phyloP scores from a whole-genome alignment of 2,329 filamentous ascomycete species.

The Curvularia sp. region DNA sequence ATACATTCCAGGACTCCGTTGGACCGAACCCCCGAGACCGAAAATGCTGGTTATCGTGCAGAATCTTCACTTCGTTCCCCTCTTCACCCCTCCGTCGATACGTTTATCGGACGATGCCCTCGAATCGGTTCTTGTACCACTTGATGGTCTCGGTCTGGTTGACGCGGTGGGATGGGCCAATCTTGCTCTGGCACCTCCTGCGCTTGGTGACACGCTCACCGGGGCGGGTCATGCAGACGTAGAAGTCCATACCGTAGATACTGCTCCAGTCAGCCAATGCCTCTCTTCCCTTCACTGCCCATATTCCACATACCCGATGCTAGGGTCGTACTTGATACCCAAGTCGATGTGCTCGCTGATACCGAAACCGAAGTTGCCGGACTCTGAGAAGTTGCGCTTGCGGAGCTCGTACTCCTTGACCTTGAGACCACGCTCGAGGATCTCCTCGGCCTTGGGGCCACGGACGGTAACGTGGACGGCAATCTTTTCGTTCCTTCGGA shows the following conservation, averaged over 20 bases:
- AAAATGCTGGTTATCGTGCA: constrained; percentile 49
- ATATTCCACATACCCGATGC: constrained; percentile 46
- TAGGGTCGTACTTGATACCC: constrained; percentile 78
- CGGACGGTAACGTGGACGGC: constrained; percentile 99
- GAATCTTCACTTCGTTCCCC: constrained; percentile 41
- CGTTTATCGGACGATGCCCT: constrained; percentile 97
- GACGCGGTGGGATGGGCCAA: constrained; percentile 92
- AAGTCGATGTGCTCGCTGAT: constrained; percentile 99
- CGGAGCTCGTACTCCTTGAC: constrained; percentile 99
- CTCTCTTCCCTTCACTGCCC: background rate
- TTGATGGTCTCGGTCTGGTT: constrained; percentile 93
- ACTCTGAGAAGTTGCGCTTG: constrained; percentile 99
- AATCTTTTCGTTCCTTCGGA: constrained; percentile 99
- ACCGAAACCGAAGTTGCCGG: constrained; percentile 95
- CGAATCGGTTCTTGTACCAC: constrained; percentile 97
- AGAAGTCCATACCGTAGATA: constrained; percentile 90
- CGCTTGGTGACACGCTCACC: constrained; percentile 98
- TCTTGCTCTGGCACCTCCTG: constrained; percentile 83
- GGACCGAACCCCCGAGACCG: constrained; percentile 48
- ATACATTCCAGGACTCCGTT: constrained; percentile 51
- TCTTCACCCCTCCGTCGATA: constrained; percentile 31
- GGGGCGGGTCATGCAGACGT: constrained; percentile 99
- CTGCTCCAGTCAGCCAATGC: constrained; percentile 38
- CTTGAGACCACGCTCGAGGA: constrained; percentile 99
- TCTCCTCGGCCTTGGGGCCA: constrained; percentile 99